Conservation (phyloP, 1,284 basidiomycete genomes). For the Naganishia sp. region DNA sequence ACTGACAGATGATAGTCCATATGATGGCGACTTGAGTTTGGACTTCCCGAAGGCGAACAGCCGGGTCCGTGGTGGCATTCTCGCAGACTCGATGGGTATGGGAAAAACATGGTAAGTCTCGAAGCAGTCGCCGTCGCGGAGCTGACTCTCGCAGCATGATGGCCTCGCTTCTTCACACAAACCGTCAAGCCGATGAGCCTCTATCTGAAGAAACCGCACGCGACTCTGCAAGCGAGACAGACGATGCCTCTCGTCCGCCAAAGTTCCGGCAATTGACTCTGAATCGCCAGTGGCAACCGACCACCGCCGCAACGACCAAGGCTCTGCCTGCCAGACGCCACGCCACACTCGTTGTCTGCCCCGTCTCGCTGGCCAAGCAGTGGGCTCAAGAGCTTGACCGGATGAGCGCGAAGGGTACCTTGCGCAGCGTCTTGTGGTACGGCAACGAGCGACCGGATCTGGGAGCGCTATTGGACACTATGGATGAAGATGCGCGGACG, state of each 20-base stretch:
- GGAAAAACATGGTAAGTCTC: conserved; percentile 70
- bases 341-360: conserved; percentile 88
- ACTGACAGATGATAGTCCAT: conserved; percentile 62
- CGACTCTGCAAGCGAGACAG: conserved; percentile 35
- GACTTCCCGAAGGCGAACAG: conserved; percentile 80
- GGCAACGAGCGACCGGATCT: conserved; percentile 78
- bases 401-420: conserved; percentile 64
- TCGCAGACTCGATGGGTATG: conserved; percentile 64
- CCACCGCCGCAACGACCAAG: conserved; percentile 34
- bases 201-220: conserved; percentile 51
- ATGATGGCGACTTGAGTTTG: conserved; percentile 91
- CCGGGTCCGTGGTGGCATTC: conserved; percentile 67
- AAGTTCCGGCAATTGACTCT: conserved; percentile 53
- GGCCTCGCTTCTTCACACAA: conserved; percentile 83
- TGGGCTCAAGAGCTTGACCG: conserved; percentile 84
- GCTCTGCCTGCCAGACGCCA: conserved; percentile 39
- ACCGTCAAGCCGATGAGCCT: conserved; percentile 56
- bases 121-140: background rate
- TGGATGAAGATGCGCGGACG: conserved; percentile 56
- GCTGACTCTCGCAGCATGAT: conserved; percentile 69
- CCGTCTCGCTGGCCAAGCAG: conserved; percentile 84
- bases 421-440: conserved; percentile 74
- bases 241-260: conserved; percentile 40
- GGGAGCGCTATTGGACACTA: conserved; percentile 62
- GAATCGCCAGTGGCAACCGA: conserved; percentile 51